Percentiles rank a stretch among this genome's conserved stretches.
phyloP scores from a whole-genome alignment of 495 filamentous ascomycete genomes.

The Lindgomyces ingoldianus region DNA sequence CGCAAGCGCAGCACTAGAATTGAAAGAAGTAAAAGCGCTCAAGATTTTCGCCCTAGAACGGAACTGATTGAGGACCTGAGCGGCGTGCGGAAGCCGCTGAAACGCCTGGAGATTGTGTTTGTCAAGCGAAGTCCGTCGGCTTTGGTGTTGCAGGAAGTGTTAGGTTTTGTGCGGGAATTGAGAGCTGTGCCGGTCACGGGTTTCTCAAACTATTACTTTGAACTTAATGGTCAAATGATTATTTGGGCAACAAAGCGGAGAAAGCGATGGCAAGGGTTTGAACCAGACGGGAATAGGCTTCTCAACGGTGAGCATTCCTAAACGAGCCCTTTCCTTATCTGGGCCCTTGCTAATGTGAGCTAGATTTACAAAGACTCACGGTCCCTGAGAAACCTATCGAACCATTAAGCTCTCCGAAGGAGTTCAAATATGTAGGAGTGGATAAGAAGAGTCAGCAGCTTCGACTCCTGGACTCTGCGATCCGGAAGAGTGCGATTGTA shows the following conservation, averaged over 20 bases:
- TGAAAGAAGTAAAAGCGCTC: conserved; percentile 10
- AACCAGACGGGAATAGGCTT: conserved; percentile 28
- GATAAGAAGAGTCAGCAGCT: conserved; percentile 11
- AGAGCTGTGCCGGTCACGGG: conserved; percentile 21
- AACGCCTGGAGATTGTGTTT: conserved; percentile 28
- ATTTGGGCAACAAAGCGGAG: conserved; percentile 31
- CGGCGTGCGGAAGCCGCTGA: conserved; percentile 10
- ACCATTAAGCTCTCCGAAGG: conserved; percentile 23
- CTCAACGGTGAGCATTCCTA: conserved; percentile 16
- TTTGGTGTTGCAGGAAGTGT: conserved; percentile 17
- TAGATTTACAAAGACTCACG: conserved; percentile 29
- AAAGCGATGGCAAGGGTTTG: conserved; percentile 28
- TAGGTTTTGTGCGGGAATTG: conserved; percentile 15
- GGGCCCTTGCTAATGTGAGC: neutral
- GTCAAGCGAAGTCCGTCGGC: conserved; percentile 30
- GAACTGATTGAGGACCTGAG: neutral
- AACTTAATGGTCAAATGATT: conserved; percentile 24
- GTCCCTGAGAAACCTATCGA: conserved; percentile 17
- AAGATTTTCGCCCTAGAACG: neutral
- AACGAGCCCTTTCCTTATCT: no score
- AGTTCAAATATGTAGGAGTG: conserved; percentile 24
- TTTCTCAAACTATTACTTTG: conserved; percentile 20
- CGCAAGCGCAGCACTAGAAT: neutral
- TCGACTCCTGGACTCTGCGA: conserved; percentile 5
- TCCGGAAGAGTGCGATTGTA: conserved; percentile 18